These are phyloP conservation scores for Schizochytrium sp. DNA, from an alignment of 108 stramenopile genomes.

Conservation along the genomic window DNA sequence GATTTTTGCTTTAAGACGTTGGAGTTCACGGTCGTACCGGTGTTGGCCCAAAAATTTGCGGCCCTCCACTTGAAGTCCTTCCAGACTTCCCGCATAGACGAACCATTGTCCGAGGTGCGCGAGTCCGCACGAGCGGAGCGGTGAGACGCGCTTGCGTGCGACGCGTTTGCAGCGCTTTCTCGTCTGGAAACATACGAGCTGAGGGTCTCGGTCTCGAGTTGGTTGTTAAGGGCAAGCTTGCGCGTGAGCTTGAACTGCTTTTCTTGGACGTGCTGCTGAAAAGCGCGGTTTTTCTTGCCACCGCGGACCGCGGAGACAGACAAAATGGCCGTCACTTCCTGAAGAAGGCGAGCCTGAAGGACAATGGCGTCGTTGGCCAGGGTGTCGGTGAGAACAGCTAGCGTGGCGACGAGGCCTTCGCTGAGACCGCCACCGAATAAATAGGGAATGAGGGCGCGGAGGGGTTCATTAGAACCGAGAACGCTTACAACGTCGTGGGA, in stretches of 20 bases:
- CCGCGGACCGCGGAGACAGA: neutral
- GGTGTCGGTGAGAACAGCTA: slow-evolving; percentile 64
- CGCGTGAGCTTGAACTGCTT: neutral
- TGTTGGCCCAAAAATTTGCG: slow-evolving; percentile 63
- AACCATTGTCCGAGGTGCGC: neutral
- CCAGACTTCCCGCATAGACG: slow-evolving; percentile 20
- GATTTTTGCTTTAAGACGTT: neutral
- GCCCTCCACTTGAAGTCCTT: slow-evolving; percentile 71
- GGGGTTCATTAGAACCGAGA: slow-evolving; percentile 46
- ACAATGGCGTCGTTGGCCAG: slow-evolving; percentile 54
- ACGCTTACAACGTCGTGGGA: slow-evolving; percentile 70
- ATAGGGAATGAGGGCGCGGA: slow-evolving; percentile 63
- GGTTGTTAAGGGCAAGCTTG: neutral
- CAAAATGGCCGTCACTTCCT: neutral
- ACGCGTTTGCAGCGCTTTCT: neutral
- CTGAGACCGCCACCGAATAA: slow-evolving; percentile 79
- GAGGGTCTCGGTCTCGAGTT: neutral
- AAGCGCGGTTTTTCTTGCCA: neutral
- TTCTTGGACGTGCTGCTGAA: neutral
- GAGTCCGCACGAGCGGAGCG: neutral
- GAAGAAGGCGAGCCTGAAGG: slow-evolving; percentile 45
- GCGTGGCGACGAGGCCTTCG: slow-evolving; percentile 70
- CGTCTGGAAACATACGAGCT: neutral
- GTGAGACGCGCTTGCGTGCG: neutral
- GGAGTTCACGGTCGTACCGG: neutral